A percentile compares a stretch with the other conserved stretches of the same genome.
Conservation (phyloP, 2,329 filamentous ascomycete species). For the Lasiodiplodia sp. region DNA sequence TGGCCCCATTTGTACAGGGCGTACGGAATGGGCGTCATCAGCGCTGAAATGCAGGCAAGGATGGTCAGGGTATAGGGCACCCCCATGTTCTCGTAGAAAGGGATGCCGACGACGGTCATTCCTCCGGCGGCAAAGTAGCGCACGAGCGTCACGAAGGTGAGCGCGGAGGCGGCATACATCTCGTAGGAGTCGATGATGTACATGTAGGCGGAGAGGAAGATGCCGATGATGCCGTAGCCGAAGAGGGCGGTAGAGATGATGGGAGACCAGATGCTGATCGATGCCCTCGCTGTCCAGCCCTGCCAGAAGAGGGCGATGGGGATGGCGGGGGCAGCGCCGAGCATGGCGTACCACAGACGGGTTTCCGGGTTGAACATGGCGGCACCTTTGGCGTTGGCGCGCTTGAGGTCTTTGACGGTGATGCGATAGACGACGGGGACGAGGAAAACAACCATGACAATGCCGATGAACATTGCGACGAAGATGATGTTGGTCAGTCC, state of each 20-base stretch:
- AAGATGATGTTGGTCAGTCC: slow-evolving; percentile 58
- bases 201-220: slow-evolving; percentile 59
- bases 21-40: slow-evolving; percentile 45
- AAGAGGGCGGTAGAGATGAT: slow-evolving; percentile 60
- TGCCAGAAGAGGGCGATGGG: slow-evolving; percentile 66
- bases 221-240: slow-evolving; percentile 58
- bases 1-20: slow-evolving; percentile 45
- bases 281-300: slow-evolving; percentile 58
- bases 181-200: slow-evolving; percentile 67
- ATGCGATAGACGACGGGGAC: slow-evolving; percentile 57
- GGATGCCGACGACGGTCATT: slow-evolving; percentile 50
- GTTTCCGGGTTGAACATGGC: slow-evolving; percentile 58
- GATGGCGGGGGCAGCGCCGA: slow-evolving; percentile 56
- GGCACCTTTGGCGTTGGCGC: slow-evolving; percentile 49
- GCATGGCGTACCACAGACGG: slow-evolving; percentile 61
- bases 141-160: slow-evolving; percentile 51
- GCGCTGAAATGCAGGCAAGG: slow-evolving; percentile 44
- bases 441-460: slow-evolving; percentile 46
- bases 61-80: slow-evolving; percentile 48
- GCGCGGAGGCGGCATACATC: slow-evolving; percentile 58
- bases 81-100: slow-evolving; percentile 49
- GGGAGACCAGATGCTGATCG: slow-evolving; percentile 60
- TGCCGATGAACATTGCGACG: slow-evolving; percentile 54
- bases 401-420: slow-evolving; percentile 52
- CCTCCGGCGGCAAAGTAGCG: slow-evolving; percentile 51